These are phyloP conservation scores for Pythium coloratum DNA, from an alignment of 352 stramenopile genomes.

Conservation along the genomic window DNA sequence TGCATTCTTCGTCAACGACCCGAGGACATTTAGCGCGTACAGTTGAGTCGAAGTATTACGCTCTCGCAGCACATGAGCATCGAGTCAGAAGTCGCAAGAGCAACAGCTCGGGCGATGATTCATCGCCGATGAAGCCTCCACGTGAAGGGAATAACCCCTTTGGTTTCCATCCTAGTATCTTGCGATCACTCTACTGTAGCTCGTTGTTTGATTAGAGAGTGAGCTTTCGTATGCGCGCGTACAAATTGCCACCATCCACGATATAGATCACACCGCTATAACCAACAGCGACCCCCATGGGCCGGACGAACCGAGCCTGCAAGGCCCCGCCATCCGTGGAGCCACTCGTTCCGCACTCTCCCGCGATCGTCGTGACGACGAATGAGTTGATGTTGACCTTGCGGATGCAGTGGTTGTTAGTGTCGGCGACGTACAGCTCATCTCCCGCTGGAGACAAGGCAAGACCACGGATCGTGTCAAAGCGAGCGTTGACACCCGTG, in stretches of 20 bases:
- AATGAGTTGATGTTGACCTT: neutral
- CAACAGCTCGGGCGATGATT: too few relatives aligned
- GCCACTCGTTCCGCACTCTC: neutral
- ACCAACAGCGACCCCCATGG: neutral
- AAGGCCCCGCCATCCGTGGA: neutral
- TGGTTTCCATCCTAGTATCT: too few relatives aligned
- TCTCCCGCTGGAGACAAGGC: slow-evolving; percentile 3
- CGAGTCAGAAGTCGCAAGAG: too few relatives aligned
- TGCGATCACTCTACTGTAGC: too few relatives aligned
- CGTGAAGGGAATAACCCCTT: too few relatives aligned
- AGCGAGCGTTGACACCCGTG: neutral
- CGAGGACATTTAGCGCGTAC: too few relatives aligned
- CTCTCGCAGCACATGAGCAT: too few relatives aligned
- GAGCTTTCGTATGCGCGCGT: neutral
- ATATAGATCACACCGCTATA: neutral
- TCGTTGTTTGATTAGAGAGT: neutral
- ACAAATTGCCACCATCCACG: neutral
- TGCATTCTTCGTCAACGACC: too few relatives aligned
- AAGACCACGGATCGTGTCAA: neutral
- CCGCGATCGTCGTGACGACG: neutral
- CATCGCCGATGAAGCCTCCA: too few relatives aligned
- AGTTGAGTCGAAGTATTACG: too few relatives aligned
- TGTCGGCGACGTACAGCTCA: slow-evolving; percentile 1
- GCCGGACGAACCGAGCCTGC: neutral
- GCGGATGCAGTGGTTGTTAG: slow-evolving; percentile 9